Conservation (phyloP, 805 yeast genomes). For the Lachancea dasiensis region DNA sequence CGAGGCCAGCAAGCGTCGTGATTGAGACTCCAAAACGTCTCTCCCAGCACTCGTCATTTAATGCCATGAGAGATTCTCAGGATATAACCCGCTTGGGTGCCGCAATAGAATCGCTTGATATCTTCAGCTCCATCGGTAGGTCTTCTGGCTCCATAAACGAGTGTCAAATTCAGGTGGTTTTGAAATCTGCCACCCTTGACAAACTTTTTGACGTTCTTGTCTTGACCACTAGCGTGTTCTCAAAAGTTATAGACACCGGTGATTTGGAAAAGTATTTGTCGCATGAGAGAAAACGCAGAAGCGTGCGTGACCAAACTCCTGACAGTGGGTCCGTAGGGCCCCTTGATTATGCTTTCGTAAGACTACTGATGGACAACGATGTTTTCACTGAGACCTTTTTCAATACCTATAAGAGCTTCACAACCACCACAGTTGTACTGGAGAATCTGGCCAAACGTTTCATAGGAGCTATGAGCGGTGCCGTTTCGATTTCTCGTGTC, state of each 20-base stretch:
- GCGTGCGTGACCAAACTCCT: not conserved
- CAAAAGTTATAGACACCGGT: conserved; percentile 36
- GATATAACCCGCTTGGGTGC: conserved; percentile 21
- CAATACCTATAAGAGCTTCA: conserved; percentile 61
- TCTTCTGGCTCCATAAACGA: conserved; percentile 33
- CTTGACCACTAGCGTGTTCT: conserved; percentile 58
- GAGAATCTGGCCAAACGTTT: conserved; percentile 51
- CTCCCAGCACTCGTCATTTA: conserved; percentile 32
- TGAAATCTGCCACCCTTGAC: conserved; percentile 68
- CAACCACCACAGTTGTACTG: conserved; percentile 49
- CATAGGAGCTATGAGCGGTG: conserved; percentile 56
- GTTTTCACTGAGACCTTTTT: conserved; percentile 61
- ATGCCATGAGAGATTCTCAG: conserved; percentile 20
- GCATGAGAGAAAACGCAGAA: conserved; percentile 21
- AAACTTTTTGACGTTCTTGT: conserved; percentile 75
- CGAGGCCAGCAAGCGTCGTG: conserved; percentile 43
- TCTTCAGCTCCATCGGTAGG: conserved; percentile 26
- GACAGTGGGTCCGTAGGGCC: conserved; percentile 17
- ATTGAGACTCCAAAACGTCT: conserved; percentile 42
- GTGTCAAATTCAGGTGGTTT: conserved; percentile 40
- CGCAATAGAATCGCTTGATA: conserved; percentile 28
- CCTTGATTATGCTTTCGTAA: conserved; percentile 37
- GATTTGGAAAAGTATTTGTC: conserved; percentile 40
- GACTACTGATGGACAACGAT: conserved; percentile 56
- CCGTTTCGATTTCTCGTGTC: conserved; percentile 43